Base-by-base conservation (phyloP, 2,329 filamentous ascomycete species). In the Aureobasidium leucospermi region DNA sequence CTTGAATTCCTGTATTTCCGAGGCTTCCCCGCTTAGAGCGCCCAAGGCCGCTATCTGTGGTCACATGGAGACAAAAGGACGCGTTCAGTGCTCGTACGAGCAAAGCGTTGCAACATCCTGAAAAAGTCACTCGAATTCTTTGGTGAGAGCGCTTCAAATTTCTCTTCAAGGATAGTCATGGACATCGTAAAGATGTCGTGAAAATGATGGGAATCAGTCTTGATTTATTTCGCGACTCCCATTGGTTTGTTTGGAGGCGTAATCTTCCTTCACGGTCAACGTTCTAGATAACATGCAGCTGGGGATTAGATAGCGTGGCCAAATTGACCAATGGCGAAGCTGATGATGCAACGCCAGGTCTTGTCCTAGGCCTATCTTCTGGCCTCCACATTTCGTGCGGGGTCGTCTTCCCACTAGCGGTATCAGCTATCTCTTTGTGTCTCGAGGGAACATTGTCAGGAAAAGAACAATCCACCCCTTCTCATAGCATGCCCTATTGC, bases 271-370 rank as follows among this genome's bases (percentile, higher is more conserved):
- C 3, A 3, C 19, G 31, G 41, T 16, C 41, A 36, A 56, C 31
- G 41, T 46, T 46, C 41, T 45, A 56, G 52, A 56, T 56, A 56
- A 31, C 52, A 45, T 41, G 52, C 41, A 56, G 41, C 31, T 46
- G 41, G 46, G 52, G 42, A 31, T 29, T 16, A 46, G 52, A 56
- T 56, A 56, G 52, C 31, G 39, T 56, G 8, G 43, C 34, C 8
- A 58, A 13, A 15, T 43, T 32, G 55, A 58, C 55, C 55, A 58
- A 58, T 58, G n/a, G 55, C 55, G 19, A 15, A 13, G 42, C 43
- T 47, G 55, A 58, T 48, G 55, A 58, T 58, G 23, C 52, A 56
- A 56, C 51, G 51, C 42, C 34, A 39, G 42, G 55, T 38, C 55
- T 48, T 45, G 29, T 56, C 47, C 31, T 31, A 10, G 41, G 41